A percentile compares a stretch with the other conserved stretches of the same genome.
These are phyloP conservation scores for Metschnikowia peoriensis DNA, from an alignment of 805 yeast genomes.

Conservation along the genomic window DNA sequence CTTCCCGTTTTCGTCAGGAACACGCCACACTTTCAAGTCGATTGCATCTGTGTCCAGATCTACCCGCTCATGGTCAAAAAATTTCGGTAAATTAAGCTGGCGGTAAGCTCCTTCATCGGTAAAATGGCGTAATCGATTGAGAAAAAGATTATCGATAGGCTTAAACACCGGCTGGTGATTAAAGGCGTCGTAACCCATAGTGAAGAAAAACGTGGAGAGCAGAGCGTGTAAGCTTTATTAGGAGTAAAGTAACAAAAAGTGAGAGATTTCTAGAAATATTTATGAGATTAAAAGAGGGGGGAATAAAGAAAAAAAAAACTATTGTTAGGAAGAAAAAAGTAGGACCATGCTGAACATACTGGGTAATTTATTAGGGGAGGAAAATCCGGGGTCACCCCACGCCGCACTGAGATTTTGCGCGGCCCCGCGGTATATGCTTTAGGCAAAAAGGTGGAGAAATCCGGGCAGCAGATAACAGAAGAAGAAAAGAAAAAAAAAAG, in stretches of 20 bases:
- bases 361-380: not conserved
- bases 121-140: slow-evolving; percentile 72
- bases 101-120: slow-evolving; percentile 75
- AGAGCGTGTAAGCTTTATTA: not conserved
- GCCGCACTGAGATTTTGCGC: slow-evolving; percentile 1
- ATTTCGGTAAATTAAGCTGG: slow-evolving; percentile 74
- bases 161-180: slow-evolving; percentile 62
- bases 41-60: slow-evolving; percentile 47
- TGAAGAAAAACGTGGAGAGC: not conserved
- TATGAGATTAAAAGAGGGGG: not conserved
- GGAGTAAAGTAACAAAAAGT: not conserved
- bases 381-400: slow-evolving; percentile 9
- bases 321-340: not conserved
- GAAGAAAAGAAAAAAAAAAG: not conserved
- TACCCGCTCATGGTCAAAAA: slow-evolving; percentile 62
- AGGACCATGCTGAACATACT: not conserved
- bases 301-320: not conserved
- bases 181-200: slow-evolving; percentile 19
- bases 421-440: not conserved
- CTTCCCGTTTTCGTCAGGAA: slow-evolving; percentile 54
- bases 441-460: slow-evolving; percentile 2
- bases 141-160: slow-evolving; percentile 73
- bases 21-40: slow-evolving; percentile 64
- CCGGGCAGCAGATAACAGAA: not conserved
- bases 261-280: not conserved